phyloP scores from a whole-genome alignment of 75 land plant genomes.

The Pinus albicaulis region DNA sequence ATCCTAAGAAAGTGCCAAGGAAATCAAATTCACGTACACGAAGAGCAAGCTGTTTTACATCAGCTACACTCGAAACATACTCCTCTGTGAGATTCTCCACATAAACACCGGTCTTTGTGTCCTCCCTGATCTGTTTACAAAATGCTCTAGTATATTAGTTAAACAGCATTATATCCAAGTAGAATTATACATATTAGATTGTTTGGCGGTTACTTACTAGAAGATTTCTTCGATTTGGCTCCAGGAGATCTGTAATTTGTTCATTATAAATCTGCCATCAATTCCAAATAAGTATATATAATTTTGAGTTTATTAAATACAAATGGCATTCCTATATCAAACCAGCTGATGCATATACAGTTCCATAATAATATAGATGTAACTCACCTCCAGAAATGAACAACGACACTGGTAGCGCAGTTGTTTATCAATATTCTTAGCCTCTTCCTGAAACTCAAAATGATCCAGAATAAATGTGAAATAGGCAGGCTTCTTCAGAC shows the following conservation, averaged over 20 bases:
- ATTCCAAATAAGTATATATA: not conserved
- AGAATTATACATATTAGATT: slow-evolving; percentile 9
- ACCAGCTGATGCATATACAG: slow-evolving; percentile 1
- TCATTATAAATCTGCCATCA: slow-evolving; percentile 90
- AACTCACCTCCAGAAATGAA: slow-evolving; percentile 75
- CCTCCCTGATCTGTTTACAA: slow-evolving; percentile 82
- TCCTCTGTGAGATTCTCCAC: slow-evolving; percentile 92
- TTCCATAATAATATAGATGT: not conserved
- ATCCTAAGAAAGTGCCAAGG: not conserved
- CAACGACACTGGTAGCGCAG: slow-evolving; percentile 89
- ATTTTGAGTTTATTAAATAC: not conserved
- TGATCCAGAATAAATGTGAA: not conserved
- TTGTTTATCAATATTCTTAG: slow-evolving; percentile 71
- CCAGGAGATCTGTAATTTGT: slow-evolving; percentile 93
- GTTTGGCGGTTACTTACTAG: slow-evolving; percentile 25
- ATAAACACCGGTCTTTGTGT: slow-evolving; percentile 90
- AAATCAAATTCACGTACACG: slow-evolving; percentile 6
- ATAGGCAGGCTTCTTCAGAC: not conserved
- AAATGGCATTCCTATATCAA: not conserved
- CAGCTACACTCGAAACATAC: slow-evolving; percentile 58
- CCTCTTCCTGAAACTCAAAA: slow-evolving; percentile 66
- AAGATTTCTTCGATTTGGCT: slow-evolving; percentile 77
- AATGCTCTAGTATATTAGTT: not conserved
- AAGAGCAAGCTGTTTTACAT: slow-evolving; percentile 50
- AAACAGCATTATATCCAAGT: not conserved